phyloP scores from a whole-genome alignment of 495 filamentous ascomycete species.

The Lepidopterella palustris region DNA sequence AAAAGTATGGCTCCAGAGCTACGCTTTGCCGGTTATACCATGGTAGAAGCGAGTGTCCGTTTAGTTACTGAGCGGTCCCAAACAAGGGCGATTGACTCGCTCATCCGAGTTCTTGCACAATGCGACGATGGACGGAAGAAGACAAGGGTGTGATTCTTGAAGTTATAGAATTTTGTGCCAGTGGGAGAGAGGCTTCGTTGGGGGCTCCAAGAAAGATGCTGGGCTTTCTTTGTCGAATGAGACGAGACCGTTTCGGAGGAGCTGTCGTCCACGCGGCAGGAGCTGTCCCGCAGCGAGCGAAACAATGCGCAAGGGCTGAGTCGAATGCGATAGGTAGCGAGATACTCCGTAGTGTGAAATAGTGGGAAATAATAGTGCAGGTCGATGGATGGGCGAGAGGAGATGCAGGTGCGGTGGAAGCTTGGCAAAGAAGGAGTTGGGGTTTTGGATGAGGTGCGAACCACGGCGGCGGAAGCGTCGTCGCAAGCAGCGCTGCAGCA shows the following conservation, averaged over 20 bases:
- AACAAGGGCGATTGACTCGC: slow-evolving; percentile 2
- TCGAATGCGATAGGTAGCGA: background rate
- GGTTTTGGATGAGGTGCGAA: slow-evolving; percentile 6
- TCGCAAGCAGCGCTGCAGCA: slow-evolving; percentile 14
- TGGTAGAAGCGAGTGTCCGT: slow-evolving; percentile 2
- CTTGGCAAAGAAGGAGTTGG: slow-evolving; percentile 12
- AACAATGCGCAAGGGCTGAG: background rate
- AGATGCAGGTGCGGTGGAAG: background rate
- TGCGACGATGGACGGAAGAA: background rate
- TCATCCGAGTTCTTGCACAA: background rate
- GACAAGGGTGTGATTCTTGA: slow-evolving; percentile 1
- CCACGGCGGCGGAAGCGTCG: slow-evolving; percentile 20
- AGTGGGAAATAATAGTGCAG: background rate
- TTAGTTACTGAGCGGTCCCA: slow-evolving; percentile 1
- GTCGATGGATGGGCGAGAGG: background rate
- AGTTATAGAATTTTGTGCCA: background rate
- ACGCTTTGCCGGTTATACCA: slow-evolving; percentile 14
- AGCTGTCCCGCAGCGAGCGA: slow-evolving; percentile 11
- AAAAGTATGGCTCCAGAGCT: background rate
- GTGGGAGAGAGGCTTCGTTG: background rate
- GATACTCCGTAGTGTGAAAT: background rate
- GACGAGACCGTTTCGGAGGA: too few species aligned
- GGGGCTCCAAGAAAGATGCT: slow-evolving; percentile 14
- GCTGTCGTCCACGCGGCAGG: background rate
- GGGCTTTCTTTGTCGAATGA: background rate